Conservation (phyloP, 345 rosid species). For the Lepidium aucheri region DNA sequence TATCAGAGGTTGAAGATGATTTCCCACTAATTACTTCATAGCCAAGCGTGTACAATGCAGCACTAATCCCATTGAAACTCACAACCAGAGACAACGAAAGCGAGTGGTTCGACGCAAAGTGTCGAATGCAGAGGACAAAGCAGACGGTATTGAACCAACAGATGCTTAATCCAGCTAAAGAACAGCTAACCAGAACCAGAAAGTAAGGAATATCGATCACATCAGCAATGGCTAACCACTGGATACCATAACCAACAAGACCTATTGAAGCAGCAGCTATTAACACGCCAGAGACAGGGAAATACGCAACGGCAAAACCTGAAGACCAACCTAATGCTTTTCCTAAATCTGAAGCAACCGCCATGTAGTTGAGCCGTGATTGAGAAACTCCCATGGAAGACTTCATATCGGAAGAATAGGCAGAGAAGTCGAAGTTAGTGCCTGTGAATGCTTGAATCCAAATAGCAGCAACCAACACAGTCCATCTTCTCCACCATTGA, state of each 20-base stretch:
- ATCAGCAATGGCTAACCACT: constrained; percentile 52
- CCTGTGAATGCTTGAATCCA: constrained; percentile 87
- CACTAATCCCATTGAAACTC: constrained; percentile 67
- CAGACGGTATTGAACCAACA: constrained; percentile 92
- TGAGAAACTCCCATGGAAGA: constrained; percentile 65
- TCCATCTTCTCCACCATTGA: constrained; percentile 50
- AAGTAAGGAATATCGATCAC: constrained; percentile 46
- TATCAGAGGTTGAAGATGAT: constrained; percentile 23
- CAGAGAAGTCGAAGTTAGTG: constrained; percentile 71
- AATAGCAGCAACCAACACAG: constrained; percentile 49
- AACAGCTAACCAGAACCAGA: constrained; percentile 60
- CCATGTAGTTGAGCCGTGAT: constrained; percentile 55
- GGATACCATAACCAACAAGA: constrained; percentile 50
- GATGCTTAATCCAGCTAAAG: constrained; percentile 74
- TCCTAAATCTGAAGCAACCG: constrained; percentile 75
- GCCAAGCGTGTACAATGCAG: constrained; percentile 58
- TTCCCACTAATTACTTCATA: constrained; percentile 45
- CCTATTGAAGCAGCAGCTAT: constrained; percentile 51
- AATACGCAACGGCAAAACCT: constrained; percentile 40
- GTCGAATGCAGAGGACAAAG: constrained; percentile 61
- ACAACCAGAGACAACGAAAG: constrained; percentile 68
- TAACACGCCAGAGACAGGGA: constrained; percentile 50
- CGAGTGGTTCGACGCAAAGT: constrained; percentile 49
- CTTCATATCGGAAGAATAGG: constrained; percentile 58
- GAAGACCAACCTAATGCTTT: constrained; percentile 77